phyloP scores from a whole-genome alignment of 2,329 filamentous ascomycete species.

The Pleurostoma richardsiae region DNA sequence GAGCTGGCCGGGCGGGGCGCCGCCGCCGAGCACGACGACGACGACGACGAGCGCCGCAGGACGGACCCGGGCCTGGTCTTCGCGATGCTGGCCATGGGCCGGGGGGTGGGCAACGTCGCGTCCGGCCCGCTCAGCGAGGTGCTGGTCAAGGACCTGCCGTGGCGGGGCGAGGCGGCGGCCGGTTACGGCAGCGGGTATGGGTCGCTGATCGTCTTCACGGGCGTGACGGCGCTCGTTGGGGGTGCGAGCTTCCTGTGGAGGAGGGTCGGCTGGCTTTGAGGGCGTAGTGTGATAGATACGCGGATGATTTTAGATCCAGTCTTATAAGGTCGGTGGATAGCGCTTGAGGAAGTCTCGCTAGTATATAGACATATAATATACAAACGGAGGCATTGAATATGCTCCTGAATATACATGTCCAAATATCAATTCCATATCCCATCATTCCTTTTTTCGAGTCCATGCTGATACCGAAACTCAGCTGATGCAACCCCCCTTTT shows the following conservation, averaged over 20 bases:
- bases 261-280: constrained; percentile 24
- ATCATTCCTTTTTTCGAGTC: too few species aligned
- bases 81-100: constrained; percentile 50
- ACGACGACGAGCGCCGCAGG: constrained; percentile 5
- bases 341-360: too few species aligned
- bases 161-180: constrained; percentile 29
- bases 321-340: too few species aligned
- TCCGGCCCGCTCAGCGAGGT: constrained; percentile 52
- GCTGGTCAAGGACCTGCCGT: constrained; percentile 40
- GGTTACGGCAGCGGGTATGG: constrained; percentile 49
- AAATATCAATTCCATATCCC: too few species aligned
- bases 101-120: constrained; percentile 56
- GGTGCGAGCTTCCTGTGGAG: constrained; percentile 39
- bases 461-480: too few species aligned
- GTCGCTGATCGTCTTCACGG: constrained; percentile 51
- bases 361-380: too few species aligned
- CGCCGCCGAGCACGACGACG: constrained; percentile 1
- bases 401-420: too few species aligned
- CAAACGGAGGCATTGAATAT: too few species aligned
- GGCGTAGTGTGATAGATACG: neutral
- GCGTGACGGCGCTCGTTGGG: constrained; percentile 43
- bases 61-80: constrained; percentile 51
- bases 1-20: constrained; percentile 26
- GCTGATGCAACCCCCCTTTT: too few species aligned
- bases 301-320: neutral